Base-by-base conservation (phyloP, 306 rosid genomes). In the Acacia crassicarpa region DNA sequence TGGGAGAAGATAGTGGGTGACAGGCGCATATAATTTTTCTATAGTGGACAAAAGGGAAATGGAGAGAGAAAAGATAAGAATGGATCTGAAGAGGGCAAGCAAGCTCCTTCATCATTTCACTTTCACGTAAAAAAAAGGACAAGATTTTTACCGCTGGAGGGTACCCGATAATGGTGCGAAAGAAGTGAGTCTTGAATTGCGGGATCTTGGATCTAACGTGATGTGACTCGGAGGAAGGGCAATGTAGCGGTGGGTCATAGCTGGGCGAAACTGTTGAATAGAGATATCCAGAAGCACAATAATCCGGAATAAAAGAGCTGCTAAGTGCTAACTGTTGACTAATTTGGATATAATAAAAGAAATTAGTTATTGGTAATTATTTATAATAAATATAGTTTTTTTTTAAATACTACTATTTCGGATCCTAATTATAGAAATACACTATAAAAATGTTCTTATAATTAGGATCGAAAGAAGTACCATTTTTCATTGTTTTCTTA, bases 1-100 rank as follows among this genome's bases (percentile, higher is more conserved):
- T 78, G 87, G 78, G 72, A 27, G 32, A 77, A 33, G 80, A 83
- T 82, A 86, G 85, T 84, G 89, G 86, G 80, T 67, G 81, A 78
- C 88, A 87, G 79, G 76, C 45, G 74, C 79, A 74, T 48, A 45
- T 83, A 72, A 81, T 51, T 43, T 32, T 41, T 51, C 32, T 44
- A 73, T 72, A 27, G 71, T 13, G 68, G 40, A 79, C 74, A 66
- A 19, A 4, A 5, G 33, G 20, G 33, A 0, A 44, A 44, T 14
- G 5, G 16, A 15, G 15, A 74, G 66, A 68, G 74, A 74, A 78
- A 82, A 84, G 90, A 87, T 87, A 84, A 81, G 85, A 84, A 67
- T 82, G 82, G 45, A 80, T 74, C 87, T n/a, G 75, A 30, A 30
- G 32, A 30, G 41, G 54, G 75, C 75, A 66, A 46, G 81, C 41